Evolutionary conservation across 2,329 filamentous ascomycete species (phyloP).

Genomic region (Fusarium tjaetaba): DNA sequence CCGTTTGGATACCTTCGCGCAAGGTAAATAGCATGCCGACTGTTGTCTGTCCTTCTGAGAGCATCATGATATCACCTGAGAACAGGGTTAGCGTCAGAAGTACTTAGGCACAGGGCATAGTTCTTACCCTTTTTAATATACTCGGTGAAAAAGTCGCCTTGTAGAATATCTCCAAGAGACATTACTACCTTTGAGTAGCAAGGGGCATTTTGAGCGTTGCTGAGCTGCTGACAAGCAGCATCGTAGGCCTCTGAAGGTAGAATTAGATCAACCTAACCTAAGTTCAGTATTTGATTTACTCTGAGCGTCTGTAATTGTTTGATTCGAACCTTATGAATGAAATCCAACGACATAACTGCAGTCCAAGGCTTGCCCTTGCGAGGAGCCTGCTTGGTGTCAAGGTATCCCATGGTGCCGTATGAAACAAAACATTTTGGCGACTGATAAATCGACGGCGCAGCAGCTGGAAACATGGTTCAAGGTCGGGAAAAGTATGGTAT

Average conservation of each 20-base stretch:
- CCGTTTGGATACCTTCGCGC: conserved; percentile 64
- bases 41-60: conserved; percentile 79
- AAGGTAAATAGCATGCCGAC: conserved; percentile 79
- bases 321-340: conserved; percentile 71
- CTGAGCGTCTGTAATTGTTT: background rate
- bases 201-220: conserved; percentile 49
- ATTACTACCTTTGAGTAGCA: conserved; percentile 76
- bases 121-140: conserved; percentile 81
- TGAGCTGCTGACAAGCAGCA: conserved; percentile 63
- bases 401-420: conserved; percentile 72
- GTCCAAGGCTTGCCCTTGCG: conserved; percentile 81
- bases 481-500: background rate
- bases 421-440: conserved; percentile 78
- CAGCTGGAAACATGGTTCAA: conserved; percentile 57
- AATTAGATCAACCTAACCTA: conserved; percentile 70
- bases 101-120: background rate
- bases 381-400: conserved; percentile 76
- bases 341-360: conserved; percentile 70
- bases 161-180: conserved; percentile 75
- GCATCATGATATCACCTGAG: conserved; percentile 80
- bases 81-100: background rate
- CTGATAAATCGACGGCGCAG: conserved; percentile 60
- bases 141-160: conserved; percentile 80
- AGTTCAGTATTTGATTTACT: background rate
- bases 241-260: conserved; percentile 72